phyloP scores from a whole-genome alignment of 148 eudicot genomes.

The Talinum fruticosum region DNA sequence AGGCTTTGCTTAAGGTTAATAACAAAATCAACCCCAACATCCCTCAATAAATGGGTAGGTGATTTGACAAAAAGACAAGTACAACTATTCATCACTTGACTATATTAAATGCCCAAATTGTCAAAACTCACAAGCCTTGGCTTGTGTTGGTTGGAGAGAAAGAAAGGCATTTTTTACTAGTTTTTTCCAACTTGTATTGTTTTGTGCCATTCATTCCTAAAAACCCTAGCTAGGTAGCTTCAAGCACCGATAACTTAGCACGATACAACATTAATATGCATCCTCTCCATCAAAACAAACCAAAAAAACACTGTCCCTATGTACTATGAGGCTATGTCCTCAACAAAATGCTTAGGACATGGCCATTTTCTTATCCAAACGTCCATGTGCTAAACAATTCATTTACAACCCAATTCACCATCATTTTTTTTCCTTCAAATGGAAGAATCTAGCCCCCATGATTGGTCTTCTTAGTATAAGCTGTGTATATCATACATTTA shows the following conservation, averaged over 20 bases:
- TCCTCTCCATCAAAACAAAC: background rate
- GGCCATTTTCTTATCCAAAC: background rate
- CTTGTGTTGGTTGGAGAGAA: background rate
- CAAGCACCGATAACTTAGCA: background rate
- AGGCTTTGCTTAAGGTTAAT: slow-evolving; percentile 4
- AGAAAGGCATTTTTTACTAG: background rate
- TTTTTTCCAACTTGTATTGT: background rate
- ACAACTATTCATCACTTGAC: background rate
- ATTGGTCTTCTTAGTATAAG: too few species aligned
- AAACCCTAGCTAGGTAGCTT: background rate
- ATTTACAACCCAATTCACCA: background rate
- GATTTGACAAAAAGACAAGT: slow-evolving; percentile 5
- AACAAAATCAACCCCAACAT: background rate
- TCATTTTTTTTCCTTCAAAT: background rate
- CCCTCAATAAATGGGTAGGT: slow-evolving; percentile 7
- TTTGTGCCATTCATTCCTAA: too few species aligned
- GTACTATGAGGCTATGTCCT: background rate
- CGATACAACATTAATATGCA: background rate
- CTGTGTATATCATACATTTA: too few species aligned
- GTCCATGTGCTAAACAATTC: background rate
- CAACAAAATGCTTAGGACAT: background rate
- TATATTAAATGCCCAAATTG: slow-evolving; percentile 1
- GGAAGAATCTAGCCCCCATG: too few species aligned
- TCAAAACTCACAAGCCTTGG: background rate
- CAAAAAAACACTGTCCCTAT: too few species aligned